Percentiles rank a stretch among this genome's conserved stretches.
Conservation (phyloP, 768 basidiomycete genomes). For the Auricularia auricula-judae region DNA sequence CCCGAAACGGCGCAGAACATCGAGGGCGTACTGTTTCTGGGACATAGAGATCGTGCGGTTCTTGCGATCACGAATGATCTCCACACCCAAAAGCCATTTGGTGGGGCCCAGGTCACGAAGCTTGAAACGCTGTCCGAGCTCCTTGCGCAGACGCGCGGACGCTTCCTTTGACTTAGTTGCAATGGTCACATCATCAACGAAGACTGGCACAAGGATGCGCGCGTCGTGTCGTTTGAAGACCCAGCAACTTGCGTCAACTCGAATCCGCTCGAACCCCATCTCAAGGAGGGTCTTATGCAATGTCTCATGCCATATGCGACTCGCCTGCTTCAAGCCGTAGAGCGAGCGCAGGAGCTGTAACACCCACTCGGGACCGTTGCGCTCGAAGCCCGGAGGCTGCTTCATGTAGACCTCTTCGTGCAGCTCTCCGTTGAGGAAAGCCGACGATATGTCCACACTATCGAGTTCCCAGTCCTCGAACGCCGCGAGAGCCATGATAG, state of each 20-base stretch:
- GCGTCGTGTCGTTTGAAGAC: conserved; percentile 14
- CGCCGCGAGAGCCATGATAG: conserved; percentile 16
- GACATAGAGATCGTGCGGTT: background rate
- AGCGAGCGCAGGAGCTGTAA: conserved; percentile 13
- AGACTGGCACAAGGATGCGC: conserved; percentile 9
- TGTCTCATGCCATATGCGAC: conserved; percentile 14
- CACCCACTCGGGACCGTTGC: conserved; percentile 3
- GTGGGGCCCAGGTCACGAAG: conserved; percentile 10
- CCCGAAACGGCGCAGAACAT: background rate
- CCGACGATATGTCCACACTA: conserved; percentile 12
- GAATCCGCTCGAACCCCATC: conserved; percentile 6
- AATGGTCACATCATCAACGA: conserved; percentile 10
- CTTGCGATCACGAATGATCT: background rate
- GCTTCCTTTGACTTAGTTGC: background rate
- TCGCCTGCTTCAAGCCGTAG: conserved; percentile 18
- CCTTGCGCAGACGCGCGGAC: conserved; percentile 8
- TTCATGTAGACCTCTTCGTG: conserved; percentile 12
- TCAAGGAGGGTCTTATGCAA: conserved; percentile 18
- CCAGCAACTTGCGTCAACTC: conserved; percentile 17
- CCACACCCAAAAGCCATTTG: conserved; percentile 4
- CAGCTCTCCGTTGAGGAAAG: conserved; percentile 14
- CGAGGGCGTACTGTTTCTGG: background rate
- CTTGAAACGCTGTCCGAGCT: conserved; percentile 18
- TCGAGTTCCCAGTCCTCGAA: conserved; percentile 8
- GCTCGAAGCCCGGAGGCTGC: conserved; percentile 3